phyloP scores from a whole-genome alignment of 768 basidiomycete species.

The Pulveroboletus sp. region DNA sequence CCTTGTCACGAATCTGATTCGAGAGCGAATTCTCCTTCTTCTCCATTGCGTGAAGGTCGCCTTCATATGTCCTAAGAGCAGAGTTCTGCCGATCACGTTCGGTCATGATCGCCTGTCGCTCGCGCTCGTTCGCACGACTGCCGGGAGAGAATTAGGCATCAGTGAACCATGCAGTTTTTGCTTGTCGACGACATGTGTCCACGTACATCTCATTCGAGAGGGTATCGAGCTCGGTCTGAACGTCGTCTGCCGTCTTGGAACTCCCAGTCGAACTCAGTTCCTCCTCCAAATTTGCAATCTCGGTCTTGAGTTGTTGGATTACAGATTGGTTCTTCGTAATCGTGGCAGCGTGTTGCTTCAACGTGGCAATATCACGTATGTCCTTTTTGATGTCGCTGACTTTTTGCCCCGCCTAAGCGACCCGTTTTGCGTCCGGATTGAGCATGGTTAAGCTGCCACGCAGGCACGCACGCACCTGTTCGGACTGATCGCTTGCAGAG shows the following conservation, averaged over 20 bases:
- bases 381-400: constrained; percentile 55
- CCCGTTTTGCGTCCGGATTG: no score
- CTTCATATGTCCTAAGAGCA: constrained; percentile 53
- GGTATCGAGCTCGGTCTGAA: constrained; percentile 72
- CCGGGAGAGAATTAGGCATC: background rate
- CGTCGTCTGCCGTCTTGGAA: constrained; percentile 79
- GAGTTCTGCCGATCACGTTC: constrained; percentile 64
- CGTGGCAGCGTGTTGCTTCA: constrained; percentile 61
- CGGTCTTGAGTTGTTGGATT: constrained; percentile 54
- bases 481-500: constrained; percentile 47
- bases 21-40: constrained; percentile 56
- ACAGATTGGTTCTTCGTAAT: constrained; percentile 61
- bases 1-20: constrained; percentile 59
- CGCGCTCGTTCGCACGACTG: constrained; percentile 67
- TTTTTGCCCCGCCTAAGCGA: constrained; percentile 47
- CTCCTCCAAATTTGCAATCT: constrained; percentile 62
- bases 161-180: background rate
- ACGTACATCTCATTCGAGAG: constrained; percentile 44
- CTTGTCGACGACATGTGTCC: background rate
- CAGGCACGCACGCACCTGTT: constrained; percentile 49
- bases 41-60: constrained; percentile 60
- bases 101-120: constrained; percentile 50
- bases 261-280: constrained; percentile 73
- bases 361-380: constrained; percentile 52
- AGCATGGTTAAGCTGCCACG: no score